Percentiles rank a stretch among this genome's conserved stretches.
Evolutionary conservation across 345 rosid genomes (phyloP).

Genomic region (Salix suchowensis): DNA sequence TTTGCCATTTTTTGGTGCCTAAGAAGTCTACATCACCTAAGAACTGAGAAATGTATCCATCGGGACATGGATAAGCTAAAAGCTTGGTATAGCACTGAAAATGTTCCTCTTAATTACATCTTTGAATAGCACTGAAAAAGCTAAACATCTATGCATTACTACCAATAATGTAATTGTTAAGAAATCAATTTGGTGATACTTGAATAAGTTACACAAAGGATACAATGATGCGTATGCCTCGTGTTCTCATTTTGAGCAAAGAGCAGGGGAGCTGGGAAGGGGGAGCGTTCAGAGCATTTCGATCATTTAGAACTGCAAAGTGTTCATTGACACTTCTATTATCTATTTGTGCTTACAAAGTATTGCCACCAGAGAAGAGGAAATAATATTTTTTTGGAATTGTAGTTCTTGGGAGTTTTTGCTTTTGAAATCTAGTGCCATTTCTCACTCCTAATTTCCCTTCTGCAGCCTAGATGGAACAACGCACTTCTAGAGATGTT

Average conservation of each 20-base stretch:
- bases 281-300: not conserved
- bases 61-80: not conserved
- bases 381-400: not conserved
- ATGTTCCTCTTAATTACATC: not conserved
- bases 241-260: not conserved
- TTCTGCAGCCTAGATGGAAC: conserved; percentile 79
- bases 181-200: not conserved
- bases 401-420: not conserved
- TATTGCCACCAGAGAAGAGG: not conserved
- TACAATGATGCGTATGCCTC: not conserved
- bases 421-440: not conserved
- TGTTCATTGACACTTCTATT: not conserved
- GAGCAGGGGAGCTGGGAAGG: not conserved
- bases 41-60: not conserved
- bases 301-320: not conserved
- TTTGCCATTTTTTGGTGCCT: not conserved
- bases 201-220: not conserved
- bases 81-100: not conserved
- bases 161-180: not conserved
- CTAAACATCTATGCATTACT: not conserved
- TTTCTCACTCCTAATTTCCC: conserved; percentile 8
- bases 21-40: not conserved
- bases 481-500: conserved; percentile 78
- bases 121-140: not conserved
- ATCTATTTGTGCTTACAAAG: not conserved